A percentile compares a stretch with the other conserved stretches of the same genome.
phyloP scores from a whole-genome alignment of 441 rosid species.

The Gossypium trilobum region DNA sequence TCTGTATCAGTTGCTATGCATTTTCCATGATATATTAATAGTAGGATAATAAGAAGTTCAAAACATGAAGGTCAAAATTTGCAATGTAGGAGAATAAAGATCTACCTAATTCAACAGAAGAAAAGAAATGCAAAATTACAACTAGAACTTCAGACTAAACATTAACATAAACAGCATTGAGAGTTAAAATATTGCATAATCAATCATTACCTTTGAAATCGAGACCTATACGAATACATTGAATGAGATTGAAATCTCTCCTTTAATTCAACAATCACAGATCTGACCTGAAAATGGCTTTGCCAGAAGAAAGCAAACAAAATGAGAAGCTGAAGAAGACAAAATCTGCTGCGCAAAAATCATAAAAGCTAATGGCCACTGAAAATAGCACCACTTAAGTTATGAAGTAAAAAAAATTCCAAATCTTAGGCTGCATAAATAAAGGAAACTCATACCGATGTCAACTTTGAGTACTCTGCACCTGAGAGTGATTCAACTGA shows the following conservation, averaged over 20 bases:
- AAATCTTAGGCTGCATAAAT: constrained; percentile 14
- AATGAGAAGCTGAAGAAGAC: constrained; percentile 43
- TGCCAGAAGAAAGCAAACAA: constrained; percentile 82
- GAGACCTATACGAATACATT: constrained; percentile 84
- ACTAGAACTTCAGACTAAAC: not conserved
- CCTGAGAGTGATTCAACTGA: constrained; percentile 85
- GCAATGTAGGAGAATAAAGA: not conserved
- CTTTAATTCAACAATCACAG: constrained; percentile 90
- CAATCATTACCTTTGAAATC: constrained; percentile 70
- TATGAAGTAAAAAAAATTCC: not conserved
- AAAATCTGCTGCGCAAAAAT: constrained; percentile 11
- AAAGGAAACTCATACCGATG: constrained; percentile 76
- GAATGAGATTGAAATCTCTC: constrained; percentile 92
- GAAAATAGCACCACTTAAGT: not conserved
- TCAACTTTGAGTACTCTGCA: constrained; percentile 85
- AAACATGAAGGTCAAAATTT: not conserved
- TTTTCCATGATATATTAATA: not conserved
- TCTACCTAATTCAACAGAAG: not conserved
- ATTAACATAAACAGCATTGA: not conserved
- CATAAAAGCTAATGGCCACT: constrained; percentile 1
- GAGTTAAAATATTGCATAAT: constrained; percentile 4
- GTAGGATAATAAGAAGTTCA: not conserved
- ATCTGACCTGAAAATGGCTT: constrained; percentile 95
- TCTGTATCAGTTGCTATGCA: not conserved
- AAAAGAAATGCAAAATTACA: constrained; percentile 8